Percentiles rank a stretch among this genome's conserved stretches.
Conservation (phyloP, 106 monocot species). For the Acanthochlamys bracteata region DNA sequence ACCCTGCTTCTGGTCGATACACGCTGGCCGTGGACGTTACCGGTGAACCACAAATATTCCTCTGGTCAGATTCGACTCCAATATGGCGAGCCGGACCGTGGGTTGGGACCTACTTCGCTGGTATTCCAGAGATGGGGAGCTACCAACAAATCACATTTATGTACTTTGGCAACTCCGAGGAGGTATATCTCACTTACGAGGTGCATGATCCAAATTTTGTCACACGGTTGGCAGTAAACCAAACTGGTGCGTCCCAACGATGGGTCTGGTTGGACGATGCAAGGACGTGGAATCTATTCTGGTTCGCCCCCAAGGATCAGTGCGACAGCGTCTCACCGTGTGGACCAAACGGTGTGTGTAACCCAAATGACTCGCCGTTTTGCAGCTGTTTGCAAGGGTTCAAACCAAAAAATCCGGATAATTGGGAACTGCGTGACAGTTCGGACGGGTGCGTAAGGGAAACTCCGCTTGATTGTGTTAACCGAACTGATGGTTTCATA, state of each 20-base stretch:
- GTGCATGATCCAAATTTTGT: not conserved
- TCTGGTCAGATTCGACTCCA: not conserved
- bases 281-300: constrained; percentile 4
- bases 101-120: not conserved
- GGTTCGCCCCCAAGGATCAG: constrained; percentile 13
- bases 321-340: not conserved
- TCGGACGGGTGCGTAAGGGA: not conserved
- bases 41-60: not conserved
- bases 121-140: not conserved
- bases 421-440: not conserved
- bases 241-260: not conserved
- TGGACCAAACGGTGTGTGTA: constrained; percentile 10
- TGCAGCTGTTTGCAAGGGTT: constrained; percentile 17
- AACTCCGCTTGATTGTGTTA: not conserved
- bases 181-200: not conserved
- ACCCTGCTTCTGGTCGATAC: not conserved
- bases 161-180: not conserved
- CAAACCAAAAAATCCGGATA: not conserved
- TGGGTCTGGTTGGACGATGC: not conserved
- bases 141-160: not conserved
- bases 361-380: not conserved
- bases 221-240: not conserved
- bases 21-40: not conserved
- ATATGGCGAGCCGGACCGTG: not conserved
- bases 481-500: constrained; percentile 19